A percentile compares a stretch with the other conserved stretches of the same genome.
phyloP scores from a whole-genome alignment of 2,329 filamentous ascomycete genomes.

The Penicillium sp. region DNA sequence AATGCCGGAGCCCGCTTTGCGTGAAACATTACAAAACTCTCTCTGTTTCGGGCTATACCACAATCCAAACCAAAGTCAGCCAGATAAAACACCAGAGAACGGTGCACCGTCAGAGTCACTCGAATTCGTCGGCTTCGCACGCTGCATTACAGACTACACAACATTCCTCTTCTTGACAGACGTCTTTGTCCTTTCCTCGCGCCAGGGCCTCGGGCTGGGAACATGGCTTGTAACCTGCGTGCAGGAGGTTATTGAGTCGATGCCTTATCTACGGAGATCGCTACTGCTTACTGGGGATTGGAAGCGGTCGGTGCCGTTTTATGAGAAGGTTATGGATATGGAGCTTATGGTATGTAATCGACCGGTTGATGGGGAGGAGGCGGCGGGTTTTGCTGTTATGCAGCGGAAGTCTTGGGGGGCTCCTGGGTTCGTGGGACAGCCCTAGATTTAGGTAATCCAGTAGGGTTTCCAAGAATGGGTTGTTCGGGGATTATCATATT shows the following conservation, averaged over 20 bases:
- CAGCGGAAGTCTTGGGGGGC: background rate
- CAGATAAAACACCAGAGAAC: background rate
- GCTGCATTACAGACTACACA: constrained; percentile 9
- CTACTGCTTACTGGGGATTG: constrained; percentile 11
- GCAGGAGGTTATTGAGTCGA: constrained; percentile 7
- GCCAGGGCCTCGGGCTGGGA: constrained; percentile 10
- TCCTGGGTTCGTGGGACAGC: background rate
- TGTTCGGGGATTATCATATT: background rate
- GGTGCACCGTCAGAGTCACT: background rate
- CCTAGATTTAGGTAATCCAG: background rate
- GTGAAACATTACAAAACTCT: background rate
- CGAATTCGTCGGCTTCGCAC: constrained; percentile 12
- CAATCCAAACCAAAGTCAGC: background rate
- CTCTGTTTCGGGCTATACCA: constrained; percentile 6
- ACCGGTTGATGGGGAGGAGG: background rate
- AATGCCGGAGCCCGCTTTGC: constrained; percentile 1
- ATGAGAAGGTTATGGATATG: constrained; percentile 4
- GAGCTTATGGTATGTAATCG: background rate
- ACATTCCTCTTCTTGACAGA: constrained; percentile 16
- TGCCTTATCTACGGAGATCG: constrained; percentile 13
- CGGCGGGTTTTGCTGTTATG: constrained; percentile 3
- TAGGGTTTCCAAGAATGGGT: too few relatives aligned
- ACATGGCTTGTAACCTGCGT: constrained; percentile 16
- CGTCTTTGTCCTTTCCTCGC: constrained; percentile 5
- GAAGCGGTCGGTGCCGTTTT: constrained; percentile 8